Conservation (phyloP, 169 alveolate genomes). For the Plasmodium fragile region DNA sequence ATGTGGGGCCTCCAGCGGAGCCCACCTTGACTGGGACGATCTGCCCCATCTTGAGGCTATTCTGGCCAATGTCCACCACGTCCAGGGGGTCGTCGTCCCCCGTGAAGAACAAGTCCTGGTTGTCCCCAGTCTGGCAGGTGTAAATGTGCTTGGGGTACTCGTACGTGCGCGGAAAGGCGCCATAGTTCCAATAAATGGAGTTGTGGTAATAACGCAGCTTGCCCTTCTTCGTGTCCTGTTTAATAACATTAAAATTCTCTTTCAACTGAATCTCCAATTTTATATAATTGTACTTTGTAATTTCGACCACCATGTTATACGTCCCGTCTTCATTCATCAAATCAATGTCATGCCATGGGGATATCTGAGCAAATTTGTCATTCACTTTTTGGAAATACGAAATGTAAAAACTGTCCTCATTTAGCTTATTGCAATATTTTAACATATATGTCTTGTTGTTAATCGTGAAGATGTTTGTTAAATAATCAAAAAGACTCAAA, state of each 20-base stretch:
- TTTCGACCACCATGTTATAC: conserved; percentile 60
- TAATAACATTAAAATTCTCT: conserved; percentile 62
- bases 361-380: conserved; percentile 32
- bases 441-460: conserved; percentile 46
- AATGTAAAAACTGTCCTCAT: conserved; percentile 39
- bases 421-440: conserved; percentile 45
- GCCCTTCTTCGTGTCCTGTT: conserved; percentile 68
- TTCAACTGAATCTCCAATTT: conserved; percentile 51
- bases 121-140: neutral
- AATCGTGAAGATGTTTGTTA: conserved; percentile 30
- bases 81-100: conserved; percentile 72
- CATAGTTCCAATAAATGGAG: conserved; percentile 71
- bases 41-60: conserved; percentile 35
- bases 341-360: conserved; percentile 68
- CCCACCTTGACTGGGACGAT: conserved; percentile 68
- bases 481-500: conserved; percentile 27
- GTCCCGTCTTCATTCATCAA: conserved; percentile 65
- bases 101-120: conserved; percentile 17
- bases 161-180: conserved; percentile 57
- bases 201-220: conserved; percentile 56
- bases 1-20: neutral
- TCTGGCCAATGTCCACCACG: conserved; percentile 41
- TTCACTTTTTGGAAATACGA: conserved; percentile 33
- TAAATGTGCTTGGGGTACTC: conserved; percentile 65
- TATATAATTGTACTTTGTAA: conserved; percentile 58